Base-by-base conservation (phyloP, 805 yeast species). In the Yarrowia sp. region DNA sequence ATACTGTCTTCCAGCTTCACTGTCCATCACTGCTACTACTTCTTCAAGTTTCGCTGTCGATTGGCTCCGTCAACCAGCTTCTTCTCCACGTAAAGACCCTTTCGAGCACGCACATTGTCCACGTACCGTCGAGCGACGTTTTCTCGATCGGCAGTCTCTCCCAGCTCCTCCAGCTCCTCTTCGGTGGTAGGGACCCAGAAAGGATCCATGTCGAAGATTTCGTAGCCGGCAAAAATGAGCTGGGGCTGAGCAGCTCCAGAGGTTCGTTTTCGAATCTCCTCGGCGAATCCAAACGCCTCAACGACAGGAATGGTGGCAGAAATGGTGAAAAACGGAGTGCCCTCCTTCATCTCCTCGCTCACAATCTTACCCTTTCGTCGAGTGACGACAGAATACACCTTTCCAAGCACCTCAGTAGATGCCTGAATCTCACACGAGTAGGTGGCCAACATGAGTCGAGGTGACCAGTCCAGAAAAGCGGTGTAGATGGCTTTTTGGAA, bases 131-230 rank as follows among this genome's bases (percentile, higher is more conserved):
- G 83, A 0, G 98, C 98, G 68, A 92, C 80, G 72, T 95, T 95
- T 71, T 91, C 98, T 71, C 89, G 83, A 70, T 95, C 99, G 0
- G 97, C 96, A 69, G 84, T 83, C 68, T 90, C 97, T 28, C 99
- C 99, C 49, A 90, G 79, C 66, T 91, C 96, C 74, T 95, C 98
- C 51, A 95, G 76, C 74, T 95, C 99, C 74, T 92, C 98, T 70
- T 90, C 98, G 0, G 99, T 95, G 2, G 95, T 90, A 14, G 99
- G 99, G 16, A 95, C 96, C 99, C 99, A 95, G 80, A 89, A 95
- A 49, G 99, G 99, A 79, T 95, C 98, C 69, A 88, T 83, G 68
- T 92, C 96, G 61, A 93, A 83, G 68, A 87, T 79, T 71, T 92
- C 95, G 73, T 83, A 95, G 0, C 98, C 98, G 30, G 89, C 83